Evolutionary conservation across 2,329 filamentous ascomycete species (phyloP).

Genomic region (Apiospora koreana): DNA sequence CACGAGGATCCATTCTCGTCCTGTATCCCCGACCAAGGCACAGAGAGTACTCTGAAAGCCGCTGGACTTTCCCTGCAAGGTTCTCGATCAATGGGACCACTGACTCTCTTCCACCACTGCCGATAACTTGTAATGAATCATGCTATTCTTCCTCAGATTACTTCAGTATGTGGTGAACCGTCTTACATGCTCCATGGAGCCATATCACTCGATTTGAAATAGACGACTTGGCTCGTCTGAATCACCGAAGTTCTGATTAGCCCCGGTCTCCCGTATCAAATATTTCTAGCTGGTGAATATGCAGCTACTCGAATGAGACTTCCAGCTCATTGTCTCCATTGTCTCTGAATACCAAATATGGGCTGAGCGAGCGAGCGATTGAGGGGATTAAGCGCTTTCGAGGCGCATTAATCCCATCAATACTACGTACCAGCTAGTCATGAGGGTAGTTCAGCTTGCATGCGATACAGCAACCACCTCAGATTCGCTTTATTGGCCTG

Average conservation of each 20-base stretch:
- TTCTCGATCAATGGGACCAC: too few relatives aligned
- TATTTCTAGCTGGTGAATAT: background rate
- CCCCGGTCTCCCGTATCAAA: background rate
- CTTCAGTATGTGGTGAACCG: too few relatives aligned
- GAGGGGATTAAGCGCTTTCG: background rate
- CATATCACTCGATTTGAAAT: background rate
- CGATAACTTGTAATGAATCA: too few relatives aligned
- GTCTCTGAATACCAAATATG: background rate
- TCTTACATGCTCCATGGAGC: too few relatives aligned
- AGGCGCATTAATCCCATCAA: background rate
- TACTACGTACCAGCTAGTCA: background rate
- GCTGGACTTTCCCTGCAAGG: too few relatives aligned
- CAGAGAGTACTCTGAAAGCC: too few relatives aligned
- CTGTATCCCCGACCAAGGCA: too few relatives aligned
- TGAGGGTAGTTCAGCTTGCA: background rate
- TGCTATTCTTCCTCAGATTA: too few relatives aligned
- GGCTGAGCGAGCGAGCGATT: background rate
- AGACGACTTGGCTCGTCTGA: background rate
- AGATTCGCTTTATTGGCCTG: background rate
- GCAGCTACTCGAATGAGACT: background rate
- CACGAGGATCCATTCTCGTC: too few relatives aligned
- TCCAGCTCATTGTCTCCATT: background rate
- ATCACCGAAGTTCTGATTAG: background rate
- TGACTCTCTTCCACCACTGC: too few relatives aligned
- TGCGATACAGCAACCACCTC: background rate